Conservation (phyloP, 441 rosid genomes). For the Omphalea diandra region DNA sequence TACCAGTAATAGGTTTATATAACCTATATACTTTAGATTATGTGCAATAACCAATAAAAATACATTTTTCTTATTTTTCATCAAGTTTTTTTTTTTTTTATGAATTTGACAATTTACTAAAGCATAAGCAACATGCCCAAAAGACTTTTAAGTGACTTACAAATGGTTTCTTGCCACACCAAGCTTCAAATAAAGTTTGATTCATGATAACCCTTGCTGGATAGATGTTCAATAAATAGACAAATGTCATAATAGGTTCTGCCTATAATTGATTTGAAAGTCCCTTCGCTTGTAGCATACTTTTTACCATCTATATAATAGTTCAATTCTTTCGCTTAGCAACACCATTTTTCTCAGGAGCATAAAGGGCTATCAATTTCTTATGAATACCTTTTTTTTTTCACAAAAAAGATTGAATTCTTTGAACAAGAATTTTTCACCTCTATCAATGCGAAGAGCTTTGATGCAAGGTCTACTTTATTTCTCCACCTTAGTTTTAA, state of each 20-base stretch:
- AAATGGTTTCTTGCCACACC: neutral
- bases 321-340: neutral
- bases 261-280: neutral
- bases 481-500: neutral
- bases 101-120: neutral
- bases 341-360: neutral
- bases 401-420: neutral
- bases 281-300: neutral
- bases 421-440: neutral
- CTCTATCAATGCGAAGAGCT: neutral
- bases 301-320: neutral
- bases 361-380: neutral
- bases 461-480: neutral
- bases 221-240: neutral
- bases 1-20: too few relatives aligned
- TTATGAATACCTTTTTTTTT: too few relatives aligned
- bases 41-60: too few relatives aligned
- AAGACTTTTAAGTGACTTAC: slow-evolving; percentile 15
- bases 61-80: too few relatives aligned
- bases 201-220: neutral
- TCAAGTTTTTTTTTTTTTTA: too few relatives aligned
- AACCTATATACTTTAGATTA: too few relatives aligned
- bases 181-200: neutral
- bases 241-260: neutral
- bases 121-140: slow-evolving; percentile 15